Conservation (phyloP, 2,329 filamentous ascomycete genomes). For the Ceratocystis lukuohia region DNA sequence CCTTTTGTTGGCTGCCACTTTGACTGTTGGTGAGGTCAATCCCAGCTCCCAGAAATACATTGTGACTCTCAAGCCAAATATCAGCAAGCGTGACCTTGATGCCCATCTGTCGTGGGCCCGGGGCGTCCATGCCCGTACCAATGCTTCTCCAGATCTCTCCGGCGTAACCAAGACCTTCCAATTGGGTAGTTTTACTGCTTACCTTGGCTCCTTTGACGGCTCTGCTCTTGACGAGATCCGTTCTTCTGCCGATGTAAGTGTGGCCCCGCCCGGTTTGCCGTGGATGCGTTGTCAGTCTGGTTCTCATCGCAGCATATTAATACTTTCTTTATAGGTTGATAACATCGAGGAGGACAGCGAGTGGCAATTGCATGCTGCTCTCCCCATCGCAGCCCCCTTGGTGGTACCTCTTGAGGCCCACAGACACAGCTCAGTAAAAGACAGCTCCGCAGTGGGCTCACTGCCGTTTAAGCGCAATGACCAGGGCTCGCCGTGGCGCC, state of each 20-base stretch:
- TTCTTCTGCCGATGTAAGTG: constrained; percentile 29
- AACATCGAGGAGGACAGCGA: constrained; percentile 11
- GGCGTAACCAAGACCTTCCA: constrained; percentile 26
- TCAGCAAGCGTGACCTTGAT: constrained; percentile 26
- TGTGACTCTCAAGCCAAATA: constrained; percentile 32
- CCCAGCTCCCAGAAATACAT: constrained; percentile 32
- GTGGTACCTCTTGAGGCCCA: background rate
- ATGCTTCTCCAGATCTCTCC: constrained; percentile 25
- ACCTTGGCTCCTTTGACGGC: constrained; percentile 31
- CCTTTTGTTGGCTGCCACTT: constrained; percentile 17
- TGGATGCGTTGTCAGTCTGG: background rate
- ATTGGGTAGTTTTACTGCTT: constrained; percentile 29
- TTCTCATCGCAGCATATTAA: constrained; percentile 38
- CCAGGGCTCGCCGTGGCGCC: constrained; percentile 11
- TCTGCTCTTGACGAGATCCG: constrained; percentile 30
- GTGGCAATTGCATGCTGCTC: constrained; percentile 9
- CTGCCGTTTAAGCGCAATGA: constrained; percentile 10
- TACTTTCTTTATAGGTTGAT: constrained; percentile 5
- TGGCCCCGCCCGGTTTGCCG: background rate
- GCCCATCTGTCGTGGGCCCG: constrained; percentile 27
- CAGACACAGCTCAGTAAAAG: background rate
- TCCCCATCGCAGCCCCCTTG: background rate
- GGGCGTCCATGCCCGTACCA: constrained; percentile 25
- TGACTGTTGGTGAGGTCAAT: constrained; percentile 22
- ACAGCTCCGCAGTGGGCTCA: background rate